Evolutionary conservation across 192 early-diverging fungal species (phyloP), one percentile per base, ranked within the genome.

Genomic region (Coemansia sp.): DNA sequence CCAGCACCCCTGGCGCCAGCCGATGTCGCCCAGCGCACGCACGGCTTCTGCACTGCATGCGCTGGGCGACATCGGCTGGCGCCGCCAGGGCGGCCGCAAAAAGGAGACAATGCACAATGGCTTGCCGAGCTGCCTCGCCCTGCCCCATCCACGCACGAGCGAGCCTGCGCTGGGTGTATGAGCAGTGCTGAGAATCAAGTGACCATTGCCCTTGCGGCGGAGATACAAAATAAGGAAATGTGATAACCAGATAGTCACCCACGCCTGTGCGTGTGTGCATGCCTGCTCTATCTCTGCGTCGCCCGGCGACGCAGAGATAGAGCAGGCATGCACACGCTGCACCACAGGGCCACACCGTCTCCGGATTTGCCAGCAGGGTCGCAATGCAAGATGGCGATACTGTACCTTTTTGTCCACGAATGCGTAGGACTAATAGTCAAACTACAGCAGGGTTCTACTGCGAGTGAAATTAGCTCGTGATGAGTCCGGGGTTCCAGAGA

Each of bases 151-250:
- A 22, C 52, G 52, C 52, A 54, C n/a, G 52, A 15, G 25, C 21
- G 25, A 23, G 52, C 19, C 48, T 49, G n/a, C 7, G 48, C 48
- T 45, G 51, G 51, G 51, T 15, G 9, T 10, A 19, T 9, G 22
- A 53, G 23, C 24, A 53, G 21, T 8, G 7, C 19, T 54, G 52
- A 15, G 52, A 54, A 29, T 54, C 52, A 29, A 54, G 25, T 54
- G 52, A 27, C 25, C 50, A 49, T 49, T 9, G 11, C 52, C 52
- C 52, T 54, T 54, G 52, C 52, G 52, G 32, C 15, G 52, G 52
- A 54, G 52, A 27, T 25, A 29, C 52, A 25, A 54, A 54, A 54
- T 54, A 54, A 54, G 52, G 52, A 54, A 54, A 25, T 52, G 23
- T 29, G 52, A 54, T 54, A 54, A 54, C 52, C 52, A 25, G 52